phyloP scores from a whole-genome alignment of 495 filamentous ascomycete genomes.

The Tuber aestivum region DNA sequence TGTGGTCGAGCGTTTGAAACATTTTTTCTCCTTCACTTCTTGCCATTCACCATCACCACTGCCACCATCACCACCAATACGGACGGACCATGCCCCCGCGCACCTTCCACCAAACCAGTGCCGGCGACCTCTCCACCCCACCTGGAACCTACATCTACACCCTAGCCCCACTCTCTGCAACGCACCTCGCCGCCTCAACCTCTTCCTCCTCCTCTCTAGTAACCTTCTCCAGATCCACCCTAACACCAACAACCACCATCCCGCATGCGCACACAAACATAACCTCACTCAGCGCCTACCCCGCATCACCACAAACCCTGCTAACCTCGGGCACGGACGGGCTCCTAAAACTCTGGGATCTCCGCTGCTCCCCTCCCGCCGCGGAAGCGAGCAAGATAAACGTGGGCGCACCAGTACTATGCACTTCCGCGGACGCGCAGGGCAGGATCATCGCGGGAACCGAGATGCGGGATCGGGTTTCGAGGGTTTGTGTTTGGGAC shows the following conservation, averaged over 20 bases:
- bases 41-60: neutral
- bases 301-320: slow-evolving; percentile 47
- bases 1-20: neutral
- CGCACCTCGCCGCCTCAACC: slow-evolving; percentile 52
- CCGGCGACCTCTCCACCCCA: slow-evolving; percentile 44
- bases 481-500: slow-evolving; percentile 65
- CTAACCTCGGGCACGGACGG: slow-evolving; percentile 61
- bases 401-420: slow-evolving; percentile 9
- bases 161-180: slow-evolving; percentile 47
- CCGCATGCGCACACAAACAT: slow-evolving; percentile 52
- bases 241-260: slow-evolving; percentile 46
- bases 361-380: slow-evolving; percentile 15
- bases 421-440: slow-evolving; percentile 34
- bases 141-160: slow-evolving; percentile 51
- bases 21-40: neutral
- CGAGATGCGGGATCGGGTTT: slow-evolving; percentile 67
- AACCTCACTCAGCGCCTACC: slow-evolving; percentile 50
- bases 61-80: neutral
- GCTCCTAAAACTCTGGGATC: slow-evolving; percentile 55
- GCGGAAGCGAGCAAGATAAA: slow-evolving; percentile 37
- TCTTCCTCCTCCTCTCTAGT: slow-evolving; percentile 50
- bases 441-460: slow-evolving; percentile 65
- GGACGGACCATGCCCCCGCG: neutral
- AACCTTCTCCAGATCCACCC: slow-evolving; percentile 52
- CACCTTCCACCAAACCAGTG: neutral